Base-by-base conservation (phyloP, 306 rosid species). In the Sicyos edulis region DNA sequence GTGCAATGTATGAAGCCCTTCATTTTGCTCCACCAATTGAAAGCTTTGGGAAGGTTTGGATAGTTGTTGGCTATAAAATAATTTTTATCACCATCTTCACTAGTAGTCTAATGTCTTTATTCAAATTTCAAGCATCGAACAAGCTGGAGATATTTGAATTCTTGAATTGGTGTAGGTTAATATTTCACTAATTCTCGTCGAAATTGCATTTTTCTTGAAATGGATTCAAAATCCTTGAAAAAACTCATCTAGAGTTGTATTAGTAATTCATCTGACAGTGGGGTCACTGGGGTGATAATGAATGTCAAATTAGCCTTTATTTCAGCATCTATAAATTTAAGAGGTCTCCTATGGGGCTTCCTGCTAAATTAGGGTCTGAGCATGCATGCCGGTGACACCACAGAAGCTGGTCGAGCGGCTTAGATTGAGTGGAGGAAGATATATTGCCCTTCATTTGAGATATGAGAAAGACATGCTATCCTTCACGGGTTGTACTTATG, bases 351-450 rank as follows among this genome's bases (percentile, higher is more conserved):
- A 78, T 83, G 90, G 91, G 92, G 91, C 83, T 89, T 85, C 89
- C 83, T 89, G 88, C 56, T 89, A 87, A 86, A 85, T 71, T 91
- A 89, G 97, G 96, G 89, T 86, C 97, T 92, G 93, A 92, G 93
- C 89, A 88, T 86, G 86, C 95, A 78, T 89, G 89, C 78, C 89
- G 88, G 86, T 89, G 89, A 92, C 87, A 85, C 85, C 82, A 85
- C 97, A 92, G 97, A 92, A 86, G 86, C 87, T 92, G 96, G 96
- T 87, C 83, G 95, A 92, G 83, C 96, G 96, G 59, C 88, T 92
- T 80, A 88, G 88, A 82, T 79, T 90, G 77, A 88, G 69, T 7
- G 89, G 96, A 63, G 88, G 81, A 80, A 88, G 87, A 85, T 92
- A 92, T 78, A 92, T 92, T 72, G 92, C 96, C 72, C 97, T 92